Conservation (phyloP, 768 basidiomycete species). For the Favolaschia claudopus region DNA sequence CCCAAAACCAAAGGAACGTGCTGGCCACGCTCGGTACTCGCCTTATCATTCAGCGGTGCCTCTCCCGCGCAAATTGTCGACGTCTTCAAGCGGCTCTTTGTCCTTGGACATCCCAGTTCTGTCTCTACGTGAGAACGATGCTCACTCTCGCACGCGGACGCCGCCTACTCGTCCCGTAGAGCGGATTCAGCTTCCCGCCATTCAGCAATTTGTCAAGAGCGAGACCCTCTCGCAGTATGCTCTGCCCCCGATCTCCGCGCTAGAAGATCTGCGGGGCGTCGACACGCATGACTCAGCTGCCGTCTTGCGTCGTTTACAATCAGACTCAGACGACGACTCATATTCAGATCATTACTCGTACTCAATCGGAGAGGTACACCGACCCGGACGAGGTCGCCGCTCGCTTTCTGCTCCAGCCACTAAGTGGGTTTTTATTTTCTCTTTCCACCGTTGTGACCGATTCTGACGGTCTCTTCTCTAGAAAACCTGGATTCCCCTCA, state of each 20-base stretch:
- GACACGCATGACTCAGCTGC: constrained; percentile 65
- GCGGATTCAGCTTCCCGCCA: constrained; percentile 7
- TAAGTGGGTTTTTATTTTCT: constrained; percentile 30
- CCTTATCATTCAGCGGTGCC: constrained; percentile 21
- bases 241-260: constrained; percentile 71
- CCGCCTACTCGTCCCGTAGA: constrained; percentile 40
- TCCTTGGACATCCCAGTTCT: constrained; percentile 45
- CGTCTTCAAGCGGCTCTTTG: constrained; percentile 33
- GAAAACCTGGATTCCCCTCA: too few relatives aligned
- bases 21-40: constrained; percentile 56
- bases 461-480: constrained; percentile 18
- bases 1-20: background rate
- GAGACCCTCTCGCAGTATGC: constrained; percentile 54
- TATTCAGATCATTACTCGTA: constrained; percentile 31
- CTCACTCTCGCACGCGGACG: constrained; percentile 43
- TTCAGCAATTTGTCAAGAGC: constrained; percentile 22
- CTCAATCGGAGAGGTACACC: constrained; percentile 36
- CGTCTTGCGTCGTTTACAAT: constrained; percentile 67
- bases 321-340: constrained; percentile 57
- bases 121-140: constrained; percentile 40
- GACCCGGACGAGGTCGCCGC: constrained; percentile 51
- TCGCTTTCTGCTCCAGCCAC: constrained; percentile 50
- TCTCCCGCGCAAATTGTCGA: constrained; percentile 12
- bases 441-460: constrained; percentile 11
- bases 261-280: constrained; percentile 68